Percentiles rank a stretch among this genome's conserved stretches.
phyloP scores from a whole-genome alignment of 78 protist species.

The Corallochytrium limacisporum region DNA sequence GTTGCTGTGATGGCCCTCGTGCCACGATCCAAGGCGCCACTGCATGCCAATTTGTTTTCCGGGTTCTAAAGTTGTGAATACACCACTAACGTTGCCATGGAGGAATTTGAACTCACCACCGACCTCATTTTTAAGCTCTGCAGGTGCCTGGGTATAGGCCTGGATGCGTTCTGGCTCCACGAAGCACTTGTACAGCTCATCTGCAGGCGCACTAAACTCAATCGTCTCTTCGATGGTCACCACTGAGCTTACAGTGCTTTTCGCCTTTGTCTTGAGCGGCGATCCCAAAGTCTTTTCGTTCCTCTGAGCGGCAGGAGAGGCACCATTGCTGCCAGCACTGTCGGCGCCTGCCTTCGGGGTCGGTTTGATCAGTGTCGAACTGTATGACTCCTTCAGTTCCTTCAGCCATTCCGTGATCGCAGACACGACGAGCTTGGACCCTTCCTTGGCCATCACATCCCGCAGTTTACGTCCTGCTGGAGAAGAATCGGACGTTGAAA shows the following conservation, averaged over 20 bases:
- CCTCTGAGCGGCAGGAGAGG: too few relatives aligned
- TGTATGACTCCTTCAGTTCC: slow-evolving; percentile 2
- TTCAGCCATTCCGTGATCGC: background rate
- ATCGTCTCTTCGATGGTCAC: too few relatives aligned
- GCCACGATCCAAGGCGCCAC: background rate
- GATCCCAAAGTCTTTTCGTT: too few relatives aligned
- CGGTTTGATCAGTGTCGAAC: background rate
- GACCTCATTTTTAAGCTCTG: background rate
- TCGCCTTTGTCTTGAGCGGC: too few relatives aligned
- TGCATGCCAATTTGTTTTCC: background rate
- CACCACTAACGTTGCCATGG: background rate
- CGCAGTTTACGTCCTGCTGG: background rate
- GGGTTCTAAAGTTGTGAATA: background rate
- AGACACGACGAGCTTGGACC: background rate
- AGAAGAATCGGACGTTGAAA: background rate
- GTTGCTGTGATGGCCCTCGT: background rate
- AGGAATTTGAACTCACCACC: background rate
- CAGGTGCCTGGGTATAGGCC: background rate
- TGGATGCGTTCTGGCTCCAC: background rate
- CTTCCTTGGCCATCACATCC: background rate
- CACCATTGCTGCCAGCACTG: too few relatives aligned
- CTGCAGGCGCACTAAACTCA: background rate
- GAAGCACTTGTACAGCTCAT: background rate
- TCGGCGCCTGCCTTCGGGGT: background rate
- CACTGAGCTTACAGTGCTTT: too few relatives aligned